phyloP scores from a whole-genome alignment of 2,329 filamentous ascomycete species.

The Nigrospora sphaerica region DNA sequence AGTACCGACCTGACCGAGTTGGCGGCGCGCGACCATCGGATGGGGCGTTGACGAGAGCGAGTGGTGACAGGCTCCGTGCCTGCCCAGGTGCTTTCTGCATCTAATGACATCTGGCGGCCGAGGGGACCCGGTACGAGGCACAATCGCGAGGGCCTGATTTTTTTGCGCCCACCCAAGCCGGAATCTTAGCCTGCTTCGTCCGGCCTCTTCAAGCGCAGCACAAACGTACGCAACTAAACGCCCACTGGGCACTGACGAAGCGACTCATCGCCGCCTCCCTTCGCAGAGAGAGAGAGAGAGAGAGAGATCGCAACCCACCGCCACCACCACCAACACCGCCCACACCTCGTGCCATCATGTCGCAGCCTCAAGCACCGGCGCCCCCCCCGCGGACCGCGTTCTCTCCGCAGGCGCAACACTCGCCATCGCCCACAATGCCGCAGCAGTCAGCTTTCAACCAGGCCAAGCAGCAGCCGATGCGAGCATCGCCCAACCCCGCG shows the following conservation, averaged over 20 bases:
- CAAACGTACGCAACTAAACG: too few species aligned
- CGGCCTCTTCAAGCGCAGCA: too few species aligned
- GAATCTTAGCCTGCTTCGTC: too few species aligned
- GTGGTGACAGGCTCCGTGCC: conserved; percentile 37
- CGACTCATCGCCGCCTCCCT: too few species aligned
- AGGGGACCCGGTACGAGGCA: too few species aligned
- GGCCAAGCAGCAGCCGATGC: neutral
- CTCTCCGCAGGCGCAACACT: conserved; percentile 8
- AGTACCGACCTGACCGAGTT: neutral
- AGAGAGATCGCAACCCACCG: too few species aligned
- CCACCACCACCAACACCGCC: too few species aligned
- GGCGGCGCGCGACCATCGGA: conserved; percentile 27
- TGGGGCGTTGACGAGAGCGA: conserved; percentile 36
- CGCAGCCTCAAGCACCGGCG: conserved; percentile 50
- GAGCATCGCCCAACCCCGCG: neutral
- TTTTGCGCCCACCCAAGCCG: too few species aligned
- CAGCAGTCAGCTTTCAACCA: neutral
- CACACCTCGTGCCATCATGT: conserved; percentile 33
- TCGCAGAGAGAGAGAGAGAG: too few species aligned
- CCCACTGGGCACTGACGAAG: too few species aligned
- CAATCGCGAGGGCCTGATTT: too few species aligned
- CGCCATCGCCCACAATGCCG: conserved; percentile 6
- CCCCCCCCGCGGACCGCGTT: conserved; percentile 11
- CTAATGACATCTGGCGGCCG: conserved; percentile 1
- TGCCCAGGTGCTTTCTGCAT: conserved; percentile 28